A percentile compares a stretch with the other conserved stretches of the same genome.
Conservation (phyloP, 2,329 filamentous ascomycete genomes). For the Grosmannia penicillata region DNA sequence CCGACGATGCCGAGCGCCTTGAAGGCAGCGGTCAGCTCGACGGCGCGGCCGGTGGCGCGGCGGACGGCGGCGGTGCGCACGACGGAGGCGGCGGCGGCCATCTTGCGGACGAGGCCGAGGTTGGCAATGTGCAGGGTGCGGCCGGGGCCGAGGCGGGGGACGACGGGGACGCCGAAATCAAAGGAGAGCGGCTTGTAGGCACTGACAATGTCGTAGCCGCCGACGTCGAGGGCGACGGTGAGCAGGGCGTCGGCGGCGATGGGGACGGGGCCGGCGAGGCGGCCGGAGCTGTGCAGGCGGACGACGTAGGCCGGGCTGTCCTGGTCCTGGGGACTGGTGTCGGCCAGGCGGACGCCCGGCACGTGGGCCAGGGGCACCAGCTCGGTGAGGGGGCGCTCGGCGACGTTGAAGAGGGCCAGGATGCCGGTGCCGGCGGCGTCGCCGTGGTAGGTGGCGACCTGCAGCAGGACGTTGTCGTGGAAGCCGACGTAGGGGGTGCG, state of each 20-base stretch:
- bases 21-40: slow-evolving; percentile 52
- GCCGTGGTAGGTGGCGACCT: slow-evolving; percentile 68
- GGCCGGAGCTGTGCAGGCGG: slow-evolving; percentile 54
- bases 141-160: slow-evolving; percentile 14
- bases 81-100: slow-evolving; percentile 76
- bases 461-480: slow-evolving; percentile 57
- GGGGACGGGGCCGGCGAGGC: slow-evolving; percentile 36
- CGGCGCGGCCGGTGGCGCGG: slow-evolving; percentile 38
- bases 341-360: slow-evolving; percentile 45
- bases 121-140: slow-evolving; percentile 48
- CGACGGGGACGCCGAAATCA: slow-evolving; percentile 21
- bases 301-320: no score
- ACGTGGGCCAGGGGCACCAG: slow-evolving; percentile 59
- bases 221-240: slow-evolving; percentile 43
- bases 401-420: slow-evolving; percentile 74
- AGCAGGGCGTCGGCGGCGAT: slow-evolving; percentile 33
- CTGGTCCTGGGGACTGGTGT: no score
- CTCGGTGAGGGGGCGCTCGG: slow-evolving; percentile 45
- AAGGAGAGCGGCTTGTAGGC: slow-evolving; percentile 54
- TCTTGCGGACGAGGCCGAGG: slow-evolving; percentile 70
- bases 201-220: slow-evolving; percentile 69
- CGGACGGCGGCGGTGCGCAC: slow-evolving; percentile 40
- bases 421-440: slow-evolving; percentile 50
- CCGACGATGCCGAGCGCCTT: slow-evolving; percentile 70
- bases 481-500: slow-evolving; percentile 63